Evolutionary conservation across 2,329 filamentous ascomycete genomes (phyloP).

Genomic region (Penicillium decumbens): DNA sequence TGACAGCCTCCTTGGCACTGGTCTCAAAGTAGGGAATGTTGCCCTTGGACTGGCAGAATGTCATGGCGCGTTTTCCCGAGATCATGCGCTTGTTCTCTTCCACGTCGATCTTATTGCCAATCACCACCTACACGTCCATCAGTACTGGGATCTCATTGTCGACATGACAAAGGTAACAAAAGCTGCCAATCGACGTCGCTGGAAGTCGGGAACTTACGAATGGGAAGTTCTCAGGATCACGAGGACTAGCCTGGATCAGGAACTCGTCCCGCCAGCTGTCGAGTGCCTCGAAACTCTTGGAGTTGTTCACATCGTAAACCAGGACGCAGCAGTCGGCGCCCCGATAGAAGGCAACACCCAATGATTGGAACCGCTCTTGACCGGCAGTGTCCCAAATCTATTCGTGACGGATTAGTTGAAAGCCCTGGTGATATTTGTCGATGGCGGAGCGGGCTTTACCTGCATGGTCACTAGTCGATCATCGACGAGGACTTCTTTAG

Average conservation of each 20-base stretch:
- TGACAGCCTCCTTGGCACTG: slow-evolving; percentile 96
- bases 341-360: slow-evolving; percentile 95
- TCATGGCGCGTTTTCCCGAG: slow-evolving; percentile 90
- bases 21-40: slow-evolving; percentile 99
- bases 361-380: slow-evolving; percentile 93
- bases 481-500: slow-evolving; percentile 94
- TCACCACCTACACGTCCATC: slow-evolving; percentile 62
- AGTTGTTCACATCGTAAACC: slow-evolving; percentile 98
- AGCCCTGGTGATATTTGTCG: not conserved
- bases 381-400: slow-evolving; percentile 97
- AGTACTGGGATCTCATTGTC: slow-evolving; percentile 1
- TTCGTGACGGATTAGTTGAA: slow-evolving; percentile 7
- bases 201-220: slow-evolving; percentile 61
- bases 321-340: slow-evolving; percentile 97
- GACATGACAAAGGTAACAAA: not conserved
- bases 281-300: slow-evolving; percentile 96
- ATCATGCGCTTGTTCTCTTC: slow-evolving; percentile 98
- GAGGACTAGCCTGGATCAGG: slow-evolving; percentile 90
- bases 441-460: slow-evolving; percentile 47
- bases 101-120: slow-evolving; percentile 98
- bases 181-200: not conserved
- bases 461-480: slow-evolving; percentile 98
- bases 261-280: slow-evolving; percentile 99
- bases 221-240: slow-evolving; percentile 95
- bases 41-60: slow-evolving; percentile 95